Evolutionary conservation across 495 filamentous ascomycete species (phyloP), one percentile per base, ranked within the genome.

Genomic region (Annulohypoxylon moriforme): DNA sequence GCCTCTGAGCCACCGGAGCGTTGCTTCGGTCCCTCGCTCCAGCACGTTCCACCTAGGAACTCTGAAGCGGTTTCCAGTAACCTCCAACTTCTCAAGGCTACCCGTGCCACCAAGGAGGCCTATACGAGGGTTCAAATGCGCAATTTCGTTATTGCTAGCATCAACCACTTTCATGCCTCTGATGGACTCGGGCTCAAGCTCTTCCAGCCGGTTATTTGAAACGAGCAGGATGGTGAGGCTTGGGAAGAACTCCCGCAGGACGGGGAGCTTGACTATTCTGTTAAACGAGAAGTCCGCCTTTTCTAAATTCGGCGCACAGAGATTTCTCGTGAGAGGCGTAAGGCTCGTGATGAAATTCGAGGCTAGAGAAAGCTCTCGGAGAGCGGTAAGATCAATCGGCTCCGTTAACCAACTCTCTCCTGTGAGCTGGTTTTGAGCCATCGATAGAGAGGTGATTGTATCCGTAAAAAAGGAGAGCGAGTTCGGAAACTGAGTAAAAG

Each of bases 21-120:
- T 87, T 16, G 92, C 89, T 75, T 96, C 93, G 0, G 94, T 97
- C 7, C 95, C 95, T 65, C 94, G 92, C 60, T 94, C 92, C 62
- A 98, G 81, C 13, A 97, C 86, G 59, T 92, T 93, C 85, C 90
- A 94, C 42, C 91, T 85, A n/a, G 95, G 95, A 46, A 97, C 94
- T 18, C 92, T 81, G 78, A 97, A 97, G 27, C 84, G 85, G 77
- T 97, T 97, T 8, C 93, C 93, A 20, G 87, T 89, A 16, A 97
- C 90, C 49, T 93, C 88, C 10, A 88, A 64, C 58, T 75, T 77
- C 74, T 86, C 81, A 16, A 88, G 76, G 4, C 87, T 85, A 56
- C 87, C 83, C 56, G 79, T 81, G 42, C 89, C 83, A n/a, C 85
- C 87, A 16, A 94, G 77, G 34, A 97, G 78, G 1, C 95, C 94